Evolutionary conservation across 345 rosid species (phyloP), one percentile per base, ranked within the genome.

Genomic region (Moricandia moricandioides): DNA sequence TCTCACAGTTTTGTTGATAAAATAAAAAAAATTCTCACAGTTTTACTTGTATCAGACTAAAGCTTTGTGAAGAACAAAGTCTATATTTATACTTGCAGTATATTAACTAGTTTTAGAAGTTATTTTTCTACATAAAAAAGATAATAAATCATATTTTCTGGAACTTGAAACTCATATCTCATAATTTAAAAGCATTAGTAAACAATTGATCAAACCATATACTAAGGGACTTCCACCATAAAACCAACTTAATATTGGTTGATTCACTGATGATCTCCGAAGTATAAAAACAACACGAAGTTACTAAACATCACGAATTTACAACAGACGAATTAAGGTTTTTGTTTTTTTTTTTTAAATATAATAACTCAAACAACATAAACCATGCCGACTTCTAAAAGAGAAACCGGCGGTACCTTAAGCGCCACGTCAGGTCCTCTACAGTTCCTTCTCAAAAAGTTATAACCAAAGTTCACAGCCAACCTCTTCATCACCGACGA

Each of bases 341-440:
- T 56, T 56, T 8, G 13, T 40, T 11, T 37, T 3, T 47, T 13
- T 21, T 5, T 3, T n/a, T n/a, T n/a, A n/a, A n/a, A 13, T 8
- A 47, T 47, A 47, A 47, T 47, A 64, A 35, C 55, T 78, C 59
- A 90, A 63, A 95, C 85, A 65, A 95, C 87, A 80, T 95, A 95
- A 74, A 95, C 94, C 98, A 96, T 96, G 57, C 99, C 99, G 0
- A 96, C 99, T 82, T 96, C 97, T 49, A 96, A 76, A 29, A 86
- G 86, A 18, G 99, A 96, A 45, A 76, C 97, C 0, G 96, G 97
- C 1, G 98, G 98, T 30, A 92, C 96, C 79, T 85, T 96, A 29
- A 92, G 90, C 3, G 97, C 96, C 59, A 90, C 97, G 73, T 90
- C 97, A 14, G 98, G 77, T 29, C 97, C 99, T 62, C 98, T 67